Percentiles rank a stretch among this genome's conserved stretches.
phyloP scores from a whole-genome alignment of 495 filamentous ascomycete genomes.

The Poronia punctata region DNA sequence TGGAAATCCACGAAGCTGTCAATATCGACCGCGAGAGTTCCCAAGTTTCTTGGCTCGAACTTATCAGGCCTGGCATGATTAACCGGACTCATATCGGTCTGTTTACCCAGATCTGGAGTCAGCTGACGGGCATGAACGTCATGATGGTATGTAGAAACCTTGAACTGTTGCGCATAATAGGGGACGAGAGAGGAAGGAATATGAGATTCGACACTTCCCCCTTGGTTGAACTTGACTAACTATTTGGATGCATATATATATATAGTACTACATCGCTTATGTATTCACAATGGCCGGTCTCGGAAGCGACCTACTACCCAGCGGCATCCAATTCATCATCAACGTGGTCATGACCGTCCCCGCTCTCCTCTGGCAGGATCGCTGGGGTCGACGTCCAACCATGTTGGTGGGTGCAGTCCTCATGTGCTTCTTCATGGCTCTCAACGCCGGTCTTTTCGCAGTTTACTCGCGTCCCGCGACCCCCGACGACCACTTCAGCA shows the following conservation, averaged over 20 bases:
- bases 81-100: slow-evolving; percentile 68
- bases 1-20: slow-evolving; percentile 62
- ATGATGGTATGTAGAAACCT: slow-evolving; percentile 54
- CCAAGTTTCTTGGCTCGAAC: slow-evolving; percentile 60
- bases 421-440: slow-evolving; percentile 62
- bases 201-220: no score
- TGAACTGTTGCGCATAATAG: not conserved
- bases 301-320: slow-evolving; percentile 54
- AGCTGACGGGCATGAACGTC: slow-evolving; percentile 79
- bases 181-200: no score
- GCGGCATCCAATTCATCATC: slow-evolving; percentile 69
- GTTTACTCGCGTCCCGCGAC: slow-evolving; percentile 33
- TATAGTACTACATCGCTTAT: slow-evolving; percentile 52
- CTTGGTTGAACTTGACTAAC: not conserved
- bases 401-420: slow-evolving; percentile 57
- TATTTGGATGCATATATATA: not conserved
- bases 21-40: slow-evolving; percentile 59
- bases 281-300: slow-evolving; percentile 68
- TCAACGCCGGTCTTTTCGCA: slow-evolving; percentile 64
- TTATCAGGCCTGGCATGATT: slow-evolving; percentile 65
- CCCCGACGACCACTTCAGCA: slow-evolving; percentile 26
- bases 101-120: slow-evolving; percentile 79
- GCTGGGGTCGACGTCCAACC: slow-evolving; percentile 55
- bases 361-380: slow-evolving; percentile 50
- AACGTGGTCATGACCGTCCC: slow-evolving; percentile 54